A percentile compares a stretch with the other conserved stretches of the same genome.
These are phyloP conservation scores for Colletotrichum sp. DNA, from an alignment of 2,329 filamentous ascomycete species.

Conservation along the genomic window DNA sequence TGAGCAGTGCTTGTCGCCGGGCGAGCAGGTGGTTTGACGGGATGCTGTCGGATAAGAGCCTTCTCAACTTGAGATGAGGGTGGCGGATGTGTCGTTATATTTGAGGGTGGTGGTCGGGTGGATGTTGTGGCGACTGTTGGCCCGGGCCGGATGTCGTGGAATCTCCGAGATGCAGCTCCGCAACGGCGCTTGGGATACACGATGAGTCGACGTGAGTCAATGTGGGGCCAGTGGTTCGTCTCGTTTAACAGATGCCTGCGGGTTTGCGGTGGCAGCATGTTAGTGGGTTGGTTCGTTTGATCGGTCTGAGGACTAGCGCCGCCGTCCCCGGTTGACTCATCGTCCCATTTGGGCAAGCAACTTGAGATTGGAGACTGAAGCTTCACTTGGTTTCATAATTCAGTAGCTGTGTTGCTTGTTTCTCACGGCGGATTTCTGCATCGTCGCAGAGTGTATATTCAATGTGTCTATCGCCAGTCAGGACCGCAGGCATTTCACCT, in stretches of 20 bases:
- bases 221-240: neutral
- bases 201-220: constrained; percentile 18
- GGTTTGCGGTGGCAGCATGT: neutral
- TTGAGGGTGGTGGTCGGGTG: neutral
- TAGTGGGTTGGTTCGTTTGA: neutral
- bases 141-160: neutral
- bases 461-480: neutral
- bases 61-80: neutral
- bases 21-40: neutral
- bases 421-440: neutral
- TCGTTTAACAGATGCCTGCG: neutral
- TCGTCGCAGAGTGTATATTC: neutral
- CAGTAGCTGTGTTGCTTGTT: fast-evolving
- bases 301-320: neutral
- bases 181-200: neutral
- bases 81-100: neutral
- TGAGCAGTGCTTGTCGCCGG: constrained; percentile 7
- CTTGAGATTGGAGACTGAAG: neutral
- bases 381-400: neutral
- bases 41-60: neutral
- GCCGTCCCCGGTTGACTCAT: constrained; percentile 6
- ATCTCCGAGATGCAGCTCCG: constrained; percentile 1
- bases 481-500: neutral
- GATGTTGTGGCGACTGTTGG: neutral
- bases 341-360: neutral